Conservation (phyloP, 2,329 filamentous ascomycete genomes). For the Pezicula neosporulosa region DNA sequence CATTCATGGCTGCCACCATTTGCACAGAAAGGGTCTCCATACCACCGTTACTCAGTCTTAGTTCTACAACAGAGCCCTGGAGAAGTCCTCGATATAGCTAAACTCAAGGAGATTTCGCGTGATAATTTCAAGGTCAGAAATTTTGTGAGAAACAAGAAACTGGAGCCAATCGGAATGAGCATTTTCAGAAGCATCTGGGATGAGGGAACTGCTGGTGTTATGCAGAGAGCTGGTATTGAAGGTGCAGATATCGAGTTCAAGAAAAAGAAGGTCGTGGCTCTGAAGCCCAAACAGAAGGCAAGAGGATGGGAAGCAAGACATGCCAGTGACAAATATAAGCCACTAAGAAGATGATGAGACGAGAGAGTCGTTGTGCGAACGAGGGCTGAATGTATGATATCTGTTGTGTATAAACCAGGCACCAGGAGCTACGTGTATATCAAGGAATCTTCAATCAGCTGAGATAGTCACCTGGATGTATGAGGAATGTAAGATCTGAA, state of each 20-base stretch:
- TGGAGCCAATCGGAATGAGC: constrained; percentile 75
- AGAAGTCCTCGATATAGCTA: constrained; percentile 52
- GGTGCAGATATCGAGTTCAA: constrained; percentile 84
- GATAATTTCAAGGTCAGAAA: constrained; percentile 73
- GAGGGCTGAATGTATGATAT: too few species aligned
- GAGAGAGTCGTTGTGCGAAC: neutral
- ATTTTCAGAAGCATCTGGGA: constrained; percentile 92
- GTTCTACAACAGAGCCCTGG: constrained; percentile 75
- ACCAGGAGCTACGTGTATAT: too few species aligned
- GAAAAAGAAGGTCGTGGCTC: constrained; percentile 68
- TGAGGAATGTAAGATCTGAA: too few species aligned
- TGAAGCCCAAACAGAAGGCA: constrained; percentile 58
- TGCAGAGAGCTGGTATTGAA: constrained; percentile 72
- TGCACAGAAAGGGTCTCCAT: constrained; percentile 84
- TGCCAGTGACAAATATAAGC: constrained; percentile 61
- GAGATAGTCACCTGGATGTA: too few species aligned
- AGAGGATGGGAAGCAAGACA: constrained; percentile 66
- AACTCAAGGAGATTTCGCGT: constrained; percentile 52
- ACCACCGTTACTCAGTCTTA: constrained; percentile 84
- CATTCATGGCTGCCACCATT: constrained; percentile 82
- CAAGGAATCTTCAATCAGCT: too few species aligned
- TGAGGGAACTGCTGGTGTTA: constrained; percentile 79
- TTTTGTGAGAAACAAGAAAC: constrained; percentile 65
- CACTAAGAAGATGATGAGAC: constrained; percentile 35
- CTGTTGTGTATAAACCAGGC: too few species aligned